Evolutionary conservation across 164 flowering plant species (phyloP).

Genomic region (Umbellularia californica): DNA sequence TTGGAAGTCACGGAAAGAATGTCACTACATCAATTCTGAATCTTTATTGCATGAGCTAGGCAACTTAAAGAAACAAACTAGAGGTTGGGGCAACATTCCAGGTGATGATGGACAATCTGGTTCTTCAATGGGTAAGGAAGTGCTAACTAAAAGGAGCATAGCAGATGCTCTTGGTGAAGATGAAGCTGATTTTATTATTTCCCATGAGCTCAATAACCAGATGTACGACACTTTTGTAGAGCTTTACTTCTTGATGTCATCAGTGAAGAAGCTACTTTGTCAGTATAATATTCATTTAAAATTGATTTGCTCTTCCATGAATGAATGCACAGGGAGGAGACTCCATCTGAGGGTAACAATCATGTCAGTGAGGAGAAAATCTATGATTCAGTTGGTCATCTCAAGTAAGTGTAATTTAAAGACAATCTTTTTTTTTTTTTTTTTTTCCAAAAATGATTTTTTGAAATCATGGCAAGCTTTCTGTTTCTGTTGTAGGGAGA

Average conservation of each 20-base stretch:
- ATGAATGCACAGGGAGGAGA: slow-evolving; percentile 24
- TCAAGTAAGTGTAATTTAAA: not conserved
- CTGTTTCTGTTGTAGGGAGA: slow-evolving; percentile 34
- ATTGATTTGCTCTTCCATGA: slow-evolving; percentile 1
- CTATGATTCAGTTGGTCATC: slow-evolving; percentile 1
- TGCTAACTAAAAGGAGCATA: slow-evolving; percentile 46
- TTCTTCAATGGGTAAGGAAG: slow-evolving; percentile 29
- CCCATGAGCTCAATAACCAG: slow-evolving; percentile 27
- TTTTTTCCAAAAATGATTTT: not conserved
- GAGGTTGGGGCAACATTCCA: slow-evolving; percentile 28
- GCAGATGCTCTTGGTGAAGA: slow-evolving; percentile 97
- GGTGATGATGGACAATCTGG: slow-evolving; percentile 33
- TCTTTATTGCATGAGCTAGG: slow-evolving; percentile 60
- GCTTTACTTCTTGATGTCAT: slow-evolving; percentile 1
- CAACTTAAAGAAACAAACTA: slow-evolving; percentile 38
- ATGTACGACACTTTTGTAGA: slow-evolving; percentile 36
- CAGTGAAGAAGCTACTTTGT: slow-evolving; percentile 1
- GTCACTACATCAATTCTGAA: slow-evolving; percentile 67
- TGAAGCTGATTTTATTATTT: slow-evolving; percentile 64
- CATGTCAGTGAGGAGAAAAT: not conserved
- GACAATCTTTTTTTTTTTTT: not conserved
- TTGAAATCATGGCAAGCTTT: slow-evolving; percentile 4
- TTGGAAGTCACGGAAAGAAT: slow-evolving; percentile 85
- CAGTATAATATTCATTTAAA: not conserved
- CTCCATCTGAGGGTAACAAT: slow-evolving; percentile 10